These are phyloP conservation scores for Xerocomellus intermedius DNA, from an alignment of 768 basidiomycete genomes.

Conservation along the genomic window DNA sequence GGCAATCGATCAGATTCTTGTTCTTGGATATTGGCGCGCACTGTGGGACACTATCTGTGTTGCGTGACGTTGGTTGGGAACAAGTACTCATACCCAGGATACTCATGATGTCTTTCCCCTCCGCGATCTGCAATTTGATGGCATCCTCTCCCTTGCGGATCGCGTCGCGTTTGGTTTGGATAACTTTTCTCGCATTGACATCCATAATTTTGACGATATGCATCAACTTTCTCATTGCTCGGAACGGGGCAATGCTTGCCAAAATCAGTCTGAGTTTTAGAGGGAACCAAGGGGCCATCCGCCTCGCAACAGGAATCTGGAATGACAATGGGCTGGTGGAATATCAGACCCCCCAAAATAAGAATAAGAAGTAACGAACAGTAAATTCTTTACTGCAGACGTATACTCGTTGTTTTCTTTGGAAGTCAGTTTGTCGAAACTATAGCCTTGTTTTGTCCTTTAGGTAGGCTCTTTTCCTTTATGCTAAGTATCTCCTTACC, in stretches of 20 bases:
- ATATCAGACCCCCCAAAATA: neutral
- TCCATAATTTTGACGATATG: neutral
- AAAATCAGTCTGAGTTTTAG: neutral
- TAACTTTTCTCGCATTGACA: neutral
- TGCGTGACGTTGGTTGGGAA: neutral
- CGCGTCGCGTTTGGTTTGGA: neutral
- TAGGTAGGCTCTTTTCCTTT: neutral
- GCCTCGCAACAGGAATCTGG: neutral
- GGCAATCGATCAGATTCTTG: neutral
- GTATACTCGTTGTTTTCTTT: neutral
- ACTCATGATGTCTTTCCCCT: neutral
- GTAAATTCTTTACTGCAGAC: neutral
- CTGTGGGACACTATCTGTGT: neutral
- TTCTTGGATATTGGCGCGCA: neutral
- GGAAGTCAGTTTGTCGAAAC: neutral
- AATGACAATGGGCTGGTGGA: neutral
- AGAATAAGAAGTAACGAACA: neutral
- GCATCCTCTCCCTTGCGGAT: neutral
- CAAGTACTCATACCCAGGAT: neutral
- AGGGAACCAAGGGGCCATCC: neutral
- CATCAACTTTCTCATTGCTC: neutral
- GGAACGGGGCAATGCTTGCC: neutral
- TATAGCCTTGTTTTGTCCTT: neutral
- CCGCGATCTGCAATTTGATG: neutral
- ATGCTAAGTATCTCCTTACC: neutral